phyloP scores from a whole-genome alignment of 345 rosid genomes.

The Citrus trifoliata region DNA sequence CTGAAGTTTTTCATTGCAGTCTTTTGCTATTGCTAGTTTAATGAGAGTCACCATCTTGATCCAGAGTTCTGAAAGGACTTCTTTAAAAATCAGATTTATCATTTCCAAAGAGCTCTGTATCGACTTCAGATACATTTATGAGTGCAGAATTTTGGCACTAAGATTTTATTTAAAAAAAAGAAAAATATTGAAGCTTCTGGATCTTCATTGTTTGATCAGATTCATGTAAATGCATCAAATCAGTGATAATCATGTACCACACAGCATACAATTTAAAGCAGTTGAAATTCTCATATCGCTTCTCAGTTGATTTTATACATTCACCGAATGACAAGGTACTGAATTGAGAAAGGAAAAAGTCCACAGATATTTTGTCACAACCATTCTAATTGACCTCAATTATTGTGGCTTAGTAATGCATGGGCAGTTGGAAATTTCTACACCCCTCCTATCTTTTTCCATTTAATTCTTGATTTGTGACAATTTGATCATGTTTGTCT shows the following conservation, averaged over 20 bases:
- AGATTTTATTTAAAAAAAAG: not conserved
- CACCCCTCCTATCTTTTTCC: not conserved
- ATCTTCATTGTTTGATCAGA: not conserved
- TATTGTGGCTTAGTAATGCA: not conserved
- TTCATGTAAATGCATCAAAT: not conserved
- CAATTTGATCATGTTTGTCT: not conserved
- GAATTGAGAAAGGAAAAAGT: not conserved
- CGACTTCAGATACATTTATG: not conserved
- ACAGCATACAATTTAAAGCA: too few species aligned
- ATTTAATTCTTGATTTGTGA: slow-evolving; percentile 1
- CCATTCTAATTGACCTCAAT: not conserved
- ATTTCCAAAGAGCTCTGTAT: not conserved
- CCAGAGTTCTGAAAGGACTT: not conserved
- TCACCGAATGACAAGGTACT: not conserved
- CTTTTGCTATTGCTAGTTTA: not conserved
- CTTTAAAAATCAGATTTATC: not conserved
- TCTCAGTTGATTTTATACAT: not conserved
- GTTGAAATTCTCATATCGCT: too few species aligned
- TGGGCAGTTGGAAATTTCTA: not conserved
- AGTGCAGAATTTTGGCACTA: not conserved
- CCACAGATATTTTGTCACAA: not conserved
- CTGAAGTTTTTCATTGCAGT: not conserved
- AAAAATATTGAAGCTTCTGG: not conserved
- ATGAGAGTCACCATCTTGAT: not conserved
- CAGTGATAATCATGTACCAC: not conserved